Conservation (phyloP, 1,139 yeast genomes). For the Scheffersomyces segobiensis region DNA sequence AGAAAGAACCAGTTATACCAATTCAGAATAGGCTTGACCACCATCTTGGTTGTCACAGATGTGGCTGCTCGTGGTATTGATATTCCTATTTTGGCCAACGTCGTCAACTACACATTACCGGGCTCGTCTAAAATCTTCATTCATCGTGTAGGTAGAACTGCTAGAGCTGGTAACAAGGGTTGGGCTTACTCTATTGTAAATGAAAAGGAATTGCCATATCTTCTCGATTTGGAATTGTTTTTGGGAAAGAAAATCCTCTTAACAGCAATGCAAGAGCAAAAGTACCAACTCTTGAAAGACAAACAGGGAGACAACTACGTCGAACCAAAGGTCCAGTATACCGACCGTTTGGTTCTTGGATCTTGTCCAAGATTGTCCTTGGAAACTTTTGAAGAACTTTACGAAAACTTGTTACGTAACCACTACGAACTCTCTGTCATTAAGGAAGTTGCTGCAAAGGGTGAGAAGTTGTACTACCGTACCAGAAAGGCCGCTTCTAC, state of each 20-base stretch:
- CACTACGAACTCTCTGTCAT: constrained; percentile 71
- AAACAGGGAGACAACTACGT: constrained; percentile 40
- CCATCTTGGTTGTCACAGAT: constrained; percentile 90
- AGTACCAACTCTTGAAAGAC: constrained; percentile 50
- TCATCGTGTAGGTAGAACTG: constrained; percentile 98
- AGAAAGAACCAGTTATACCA: constrained; percentile 85
- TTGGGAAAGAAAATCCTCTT: constrained; percentile 79
- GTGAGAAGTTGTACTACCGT: constrained; percentile 83
- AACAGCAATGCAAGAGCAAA: constrained; percentile 68
- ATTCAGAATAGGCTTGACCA: constrained; percentile 81
- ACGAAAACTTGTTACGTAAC: constrained; percentile 57
- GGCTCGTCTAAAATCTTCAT: constrained; percentile 90
- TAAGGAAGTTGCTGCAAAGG: constrained; percentile 75
- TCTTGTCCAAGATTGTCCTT: constrained; percentile 71
- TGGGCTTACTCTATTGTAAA: constrained; percentile 94
- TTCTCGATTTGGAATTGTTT: constrained; percentile 87
- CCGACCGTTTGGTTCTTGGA: constrained; percentile 81
- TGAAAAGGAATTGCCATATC: constrained; percentile 85
- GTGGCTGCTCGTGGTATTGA: constrained; percentile 99
- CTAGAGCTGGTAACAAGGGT: constrained; percentile 97
- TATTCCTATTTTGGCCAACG: constrained; percentile 94
- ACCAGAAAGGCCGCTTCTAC: constrained; percentile 85
- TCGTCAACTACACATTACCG: constrained; percentile 86
- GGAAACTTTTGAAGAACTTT: constrained; percentile 75
- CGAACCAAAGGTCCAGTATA: constrained; percentile 65